Conservation (phyloP, 1,284 basidiomycete genomes). For the Irpex sp. region DNA sequence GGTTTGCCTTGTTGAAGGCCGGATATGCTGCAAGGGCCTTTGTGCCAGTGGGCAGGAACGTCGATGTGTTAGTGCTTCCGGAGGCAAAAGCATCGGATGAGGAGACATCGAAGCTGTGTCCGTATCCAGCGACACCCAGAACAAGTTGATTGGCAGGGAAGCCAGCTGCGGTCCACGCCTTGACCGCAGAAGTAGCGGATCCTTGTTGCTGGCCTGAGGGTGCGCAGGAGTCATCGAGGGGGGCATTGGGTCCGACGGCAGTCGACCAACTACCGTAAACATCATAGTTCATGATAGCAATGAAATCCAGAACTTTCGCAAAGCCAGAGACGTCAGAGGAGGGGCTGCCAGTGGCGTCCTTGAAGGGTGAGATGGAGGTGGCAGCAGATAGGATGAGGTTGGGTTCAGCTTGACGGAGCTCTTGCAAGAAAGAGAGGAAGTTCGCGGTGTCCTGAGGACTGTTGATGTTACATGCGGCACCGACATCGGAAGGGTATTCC, state of each 20-base stretch:
- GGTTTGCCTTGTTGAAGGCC: slow-evolving; percentile 31
- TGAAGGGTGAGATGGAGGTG: slow-evolving; percentile 52
- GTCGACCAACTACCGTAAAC: slow-evolving; percentile 54
- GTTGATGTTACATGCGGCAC: slow-evolving; percentile 65
- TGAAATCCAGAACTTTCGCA: slow-evolving; percentile 59
- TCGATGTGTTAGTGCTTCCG: not conserved
- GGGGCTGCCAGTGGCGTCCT: slow-evolving; percentile 46
- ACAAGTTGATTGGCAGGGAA: slow-evolving; percentile 62
- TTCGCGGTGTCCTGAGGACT: slow-evolving; percentile 61
- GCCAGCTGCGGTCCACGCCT: slow-evolving; percentile 58
- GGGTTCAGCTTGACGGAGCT: slow-evolving; percentile 36
- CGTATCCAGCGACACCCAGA: slow-evolving; percentile 62
- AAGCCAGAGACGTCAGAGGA: slow-evolving; percentile 55
- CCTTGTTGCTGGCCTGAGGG: slow-evolving; percentile 49
- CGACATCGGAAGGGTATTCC: slow-evolving; percentile 75
- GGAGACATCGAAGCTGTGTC: slow-evolving; percentile 39
- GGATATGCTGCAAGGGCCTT: slow-evolving; percentile 32
- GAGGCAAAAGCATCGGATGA: slow-evolving; percentile 26
- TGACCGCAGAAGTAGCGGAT: slow-evolving; percentile 61
- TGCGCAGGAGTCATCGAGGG: slow-evolving; percentile 59
- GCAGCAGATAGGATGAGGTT: slow-evolving; percentile 54
- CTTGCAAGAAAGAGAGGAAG: slow-evolving; percentile 50
- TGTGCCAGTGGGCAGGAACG: slow-evolving; percentile 12
- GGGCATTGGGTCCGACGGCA: slow-evolving; percentile 63
- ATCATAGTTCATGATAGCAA: slow-evolving; percentile 76